These are phyloP conservation scores for Ganoderma resinaceum DNA, from an alignment of 1,284 basidiomycete species.

Conservation along the genomic window DNA sequence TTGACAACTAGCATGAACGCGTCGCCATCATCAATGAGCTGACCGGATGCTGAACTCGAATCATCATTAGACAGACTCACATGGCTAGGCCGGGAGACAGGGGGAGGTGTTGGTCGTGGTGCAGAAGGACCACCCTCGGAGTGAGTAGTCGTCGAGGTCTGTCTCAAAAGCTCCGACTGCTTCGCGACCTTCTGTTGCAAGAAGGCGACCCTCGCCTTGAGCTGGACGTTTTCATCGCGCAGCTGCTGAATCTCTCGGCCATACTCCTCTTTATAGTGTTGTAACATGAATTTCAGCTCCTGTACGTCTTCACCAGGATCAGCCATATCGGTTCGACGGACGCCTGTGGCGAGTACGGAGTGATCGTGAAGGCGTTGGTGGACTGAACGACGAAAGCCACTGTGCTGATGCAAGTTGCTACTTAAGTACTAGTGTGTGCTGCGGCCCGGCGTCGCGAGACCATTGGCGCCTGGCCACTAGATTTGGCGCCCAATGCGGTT, in stretches of 20 bases:
- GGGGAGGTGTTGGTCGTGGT: background rate
- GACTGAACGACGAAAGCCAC: background rate
- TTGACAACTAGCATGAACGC: background rate
- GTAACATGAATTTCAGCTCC: background rate
- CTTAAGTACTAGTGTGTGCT: background rate
- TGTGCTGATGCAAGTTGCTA: background rate
- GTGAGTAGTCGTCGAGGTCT: background rate
- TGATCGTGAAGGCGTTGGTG: background rate
- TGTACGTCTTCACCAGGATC: background rate
- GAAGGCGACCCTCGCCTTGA: background rate
- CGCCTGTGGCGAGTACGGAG: background rate
- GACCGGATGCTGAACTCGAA: too few relatives aligned
- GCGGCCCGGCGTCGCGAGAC: background rate
- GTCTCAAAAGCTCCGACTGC: background rate
- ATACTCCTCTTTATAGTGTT: slow-evolving; percentile 1
- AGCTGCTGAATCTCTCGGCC: background rate
- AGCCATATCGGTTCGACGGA: background rate
- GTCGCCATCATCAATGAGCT: background rate
- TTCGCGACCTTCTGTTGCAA: background rate
- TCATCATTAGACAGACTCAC: background rate
- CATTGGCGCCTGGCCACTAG: background rate
- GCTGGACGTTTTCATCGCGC: background rate
- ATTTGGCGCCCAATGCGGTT: background rate
- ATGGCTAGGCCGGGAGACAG: background rate
- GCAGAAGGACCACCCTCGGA: background rate